These are phyloP conservation scores for Solanum tacnaense DNA, from an alignment of 257 asterid genomes.

Conservation along the genomic window DNA sequence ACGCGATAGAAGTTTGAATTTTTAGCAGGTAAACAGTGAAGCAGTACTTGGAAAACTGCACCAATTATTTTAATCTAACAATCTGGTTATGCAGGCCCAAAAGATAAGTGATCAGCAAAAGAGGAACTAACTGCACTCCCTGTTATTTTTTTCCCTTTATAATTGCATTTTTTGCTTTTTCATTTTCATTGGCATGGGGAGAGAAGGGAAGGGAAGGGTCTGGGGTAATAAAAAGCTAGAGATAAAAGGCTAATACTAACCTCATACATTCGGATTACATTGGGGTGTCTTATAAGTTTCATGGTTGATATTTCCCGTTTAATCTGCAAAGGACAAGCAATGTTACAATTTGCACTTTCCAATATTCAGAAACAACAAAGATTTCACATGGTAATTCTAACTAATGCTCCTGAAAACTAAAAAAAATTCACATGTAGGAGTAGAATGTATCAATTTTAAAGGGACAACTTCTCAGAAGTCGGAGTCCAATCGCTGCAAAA, in stretches of 20 bases:
- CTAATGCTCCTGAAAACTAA: neutral
- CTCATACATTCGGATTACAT: conserved; percentile 91
- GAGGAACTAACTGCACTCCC: neutral
- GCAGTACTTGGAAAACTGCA: neutral
- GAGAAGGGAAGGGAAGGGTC: neutral
- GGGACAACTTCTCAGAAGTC: neutral
- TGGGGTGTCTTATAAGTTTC: conserved; percentile 86
- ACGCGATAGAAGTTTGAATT: conserved; percentile 13
- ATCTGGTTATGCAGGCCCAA: neutral
- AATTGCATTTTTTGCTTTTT: neutral
- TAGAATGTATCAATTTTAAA: neutral
- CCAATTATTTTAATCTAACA: neutral
- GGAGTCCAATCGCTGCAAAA: neutral
- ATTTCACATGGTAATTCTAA: neutral
- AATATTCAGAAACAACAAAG: neutral
- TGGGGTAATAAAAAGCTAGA: neutral
- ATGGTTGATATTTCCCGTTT: conserved; percentile 93
- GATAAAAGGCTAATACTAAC: conserved; percentile 20
- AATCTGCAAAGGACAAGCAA: conserved; percentile 42
- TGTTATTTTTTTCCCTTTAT: neutral
- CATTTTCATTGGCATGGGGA: neutral
- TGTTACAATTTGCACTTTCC: neutral
- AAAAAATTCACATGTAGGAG: neutral
- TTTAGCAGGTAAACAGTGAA: neutral
- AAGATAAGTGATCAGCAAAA: neutral